Base-by-base conservation (phyloP, 2,329 filamentous ascomycete species). In the Fusarium palustre region DNA sequence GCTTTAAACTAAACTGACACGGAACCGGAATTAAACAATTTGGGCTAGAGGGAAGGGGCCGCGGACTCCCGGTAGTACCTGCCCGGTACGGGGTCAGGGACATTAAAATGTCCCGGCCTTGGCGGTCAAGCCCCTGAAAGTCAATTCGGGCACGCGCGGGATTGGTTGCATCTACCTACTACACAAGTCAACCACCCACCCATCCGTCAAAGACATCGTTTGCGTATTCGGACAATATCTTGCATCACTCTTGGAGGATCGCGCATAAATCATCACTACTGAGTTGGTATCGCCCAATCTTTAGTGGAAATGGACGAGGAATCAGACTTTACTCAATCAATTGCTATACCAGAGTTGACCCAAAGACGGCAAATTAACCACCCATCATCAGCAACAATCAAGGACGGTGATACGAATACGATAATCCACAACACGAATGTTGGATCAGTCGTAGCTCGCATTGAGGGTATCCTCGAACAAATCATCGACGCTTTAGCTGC, bases 391-490 rank as follows among this genome's bases (percentile, higher is more conserved):
- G 33, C 59, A 24, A 18, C 43, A 36, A n/a, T 25, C 16, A 50
- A 31, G 33, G 34, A 49, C 46, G 36, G 57, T 46, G 59, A 75
- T 74, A 70, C 70, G 71, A 74, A 75, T 74, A 73, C 69, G 69
- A 67, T 39, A 36, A 33, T 30, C 30, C 55, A 24, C 24, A 38
- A 33, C 41, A 34, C 53, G 13, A 58, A 52, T 28, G 61, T 73
- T 18, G 78, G 76, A 12, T 59, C 56, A 3, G 68, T 79, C 9
- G 69, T 81, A 28, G 62, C 76, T 46, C 74, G 76, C 43, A 81
- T 83, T n/a, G 81, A 82, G 53, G 64, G 66, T 39, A 69, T 80
- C 20, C 54, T 82, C 16, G 76, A 76, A 52, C 59, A 61, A 15
- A 63, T 80, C 31, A 50, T 79, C 16, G 71, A 78, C 31, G 65